Base-by-base conservation (phyloP, 176 grass and related monocot genomes). In the Aegilops bicornis region DNA sequence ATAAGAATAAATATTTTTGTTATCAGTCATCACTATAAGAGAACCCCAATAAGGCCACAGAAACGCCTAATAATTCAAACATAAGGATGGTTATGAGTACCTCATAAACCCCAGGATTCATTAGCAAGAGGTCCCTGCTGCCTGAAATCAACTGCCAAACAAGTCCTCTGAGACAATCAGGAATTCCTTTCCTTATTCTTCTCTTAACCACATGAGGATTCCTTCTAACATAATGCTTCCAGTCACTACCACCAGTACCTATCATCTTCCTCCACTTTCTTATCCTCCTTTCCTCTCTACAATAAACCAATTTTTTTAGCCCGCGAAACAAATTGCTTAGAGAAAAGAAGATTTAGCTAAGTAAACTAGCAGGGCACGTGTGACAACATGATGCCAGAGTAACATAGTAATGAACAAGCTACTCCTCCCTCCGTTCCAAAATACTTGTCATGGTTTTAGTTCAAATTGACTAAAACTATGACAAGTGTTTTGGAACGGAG, bases 261-360 rank as follows among this genome's bases (percentile, higher is more conserved):
- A 99, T 94, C 94, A 99, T 99, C 89, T 94, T 94, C 90, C 97
- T 96, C 97, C 97, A 99, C 75, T 99, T 99, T 72, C 87, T 94
- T 90, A 99, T 96, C 74, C 89, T 83, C 72, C 83, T 90, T 84
- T 96, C 90, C 69, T 99, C 97, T 67, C 97, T 99, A 63, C 12
- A 69, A 20, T 80, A 61, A 42, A 6, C 50, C 16, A 52, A 36
- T 7, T 36, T 54, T 30, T 59, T 56, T 73, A 43, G 61, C 56
- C 19, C 17, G 19, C 19, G 56, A 59, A 59, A 59, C 56, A 59
- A 7, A 22, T 22, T 9, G 19, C 19, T 59, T 59, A 22, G 56
- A 22, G 19, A 59, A 59, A 59, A 59, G 56, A 59, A 59, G 70
- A 77, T 25, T 54, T 78, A 29, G 50, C 11, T 65, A 23, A 87